These are phyloP conservation scores for Colletotrichum spaethianum DNA, from an alignment of 2,329 filamentous ascomycete genomes.

Conservation along the genomic window DNA sequence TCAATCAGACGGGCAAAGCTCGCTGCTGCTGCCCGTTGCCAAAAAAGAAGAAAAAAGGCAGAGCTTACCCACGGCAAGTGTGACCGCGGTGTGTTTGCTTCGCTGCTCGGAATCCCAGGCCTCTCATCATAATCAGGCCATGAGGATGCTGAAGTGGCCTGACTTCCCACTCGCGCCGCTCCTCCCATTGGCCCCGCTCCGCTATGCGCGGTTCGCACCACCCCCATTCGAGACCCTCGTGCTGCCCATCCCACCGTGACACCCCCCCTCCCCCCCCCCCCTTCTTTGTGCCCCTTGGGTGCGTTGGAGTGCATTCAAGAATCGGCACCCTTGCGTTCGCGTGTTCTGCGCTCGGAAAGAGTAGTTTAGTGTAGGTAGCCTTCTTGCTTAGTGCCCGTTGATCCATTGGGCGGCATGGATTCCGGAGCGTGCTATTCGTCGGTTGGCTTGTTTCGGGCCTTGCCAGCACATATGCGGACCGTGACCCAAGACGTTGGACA, in stretches of 20 bases:
- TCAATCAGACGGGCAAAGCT: constrained; percentile 36
- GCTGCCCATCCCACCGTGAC: not conserved
- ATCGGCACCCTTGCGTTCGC: constrained; percentile 20
- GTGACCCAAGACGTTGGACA: not conserved
- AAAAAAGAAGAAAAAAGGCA: not conserved
- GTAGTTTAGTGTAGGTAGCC: too few relatives aligned
- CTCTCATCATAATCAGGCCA: constrained; percentile 41
- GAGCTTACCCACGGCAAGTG: constrained; percentile 16
- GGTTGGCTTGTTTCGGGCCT: not conserved
- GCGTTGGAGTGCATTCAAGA: not conserved
- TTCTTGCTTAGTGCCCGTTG: not conserved
- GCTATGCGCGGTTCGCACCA: constrained; percentile 34
- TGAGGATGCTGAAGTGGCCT: constrained; percentile 39
- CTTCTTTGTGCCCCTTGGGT: not conserved
- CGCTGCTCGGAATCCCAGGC: constrained; percentile 21
- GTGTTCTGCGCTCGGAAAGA: not conserved
- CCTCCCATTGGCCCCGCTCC: constrained; percentile 35
- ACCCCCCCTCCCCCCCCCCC: too few relatives aligned
- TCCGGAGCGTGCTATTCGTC: not conserved
- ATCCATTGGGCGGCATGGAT: not conserved
- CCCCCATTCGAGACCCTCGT: constrained; percentile 28
- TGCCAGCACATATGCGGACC: not conserved
- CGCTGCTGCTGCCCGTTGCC: not conserved
- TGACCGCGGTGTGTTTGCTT: constrained; percentile 31
- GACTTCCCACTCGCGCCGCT: constrained; percentile 33